A percentile compares a stretch with the other conserved stretches of the same genome.
These are phyloP conservation scores for Sporothrix schenckii DNA, from an alignment of 2,329 filamentous ascomycete species.

Conservation along the genomic window DNA sequence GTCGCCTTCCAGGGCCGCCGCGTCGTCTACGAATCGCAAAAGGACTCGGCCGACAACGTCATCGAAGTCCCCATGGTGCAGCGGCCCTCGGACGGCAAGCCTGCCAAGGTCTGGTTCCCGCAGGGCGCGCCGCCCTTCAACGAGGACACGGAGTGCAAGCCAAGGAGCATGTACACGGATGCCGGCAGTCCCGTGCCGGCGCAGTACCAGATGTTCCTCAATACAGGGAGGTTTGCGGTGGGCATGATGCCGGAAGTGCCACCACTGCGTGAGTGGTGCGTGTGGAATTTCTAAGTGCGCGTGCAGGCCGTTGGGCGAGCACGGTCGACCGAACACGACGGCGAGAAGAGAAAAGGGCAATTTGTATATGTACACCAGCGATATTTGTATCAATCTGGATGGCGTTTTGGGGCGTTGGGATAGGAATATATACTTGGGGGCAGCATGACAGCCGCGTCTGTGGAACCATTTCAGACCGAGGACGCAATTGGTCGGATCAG, in stretches of 20 bases:
- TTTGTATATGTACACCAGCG: neutral
- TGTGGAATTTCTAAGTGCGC: constrained; percentile 65
- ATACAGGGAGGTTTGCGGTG: constrained; percentile 68
- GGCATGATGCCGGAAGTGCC: constrained; percentile 76
- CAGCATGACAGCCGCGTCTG: neutral
- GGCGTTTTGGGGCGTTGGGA: neutral
- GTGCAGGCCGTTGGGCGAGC: no score
- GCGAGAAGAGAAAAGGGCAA: neutral
- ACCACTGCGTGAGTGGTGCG: constrained; percentile 74
- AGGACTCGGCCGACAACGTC: constrained; percentile 39
- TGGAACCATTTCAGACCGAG: neutral
- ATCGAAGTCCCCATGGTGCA: constrained; percentile 39
- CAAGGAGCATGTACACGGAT: constrained; percentile 54
- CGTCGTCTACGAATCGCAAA: constrained; percentile 44
- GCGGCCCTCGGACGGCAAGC: constrained; percentile 36
- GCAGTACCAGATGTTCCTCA: constrained; percentile 66
- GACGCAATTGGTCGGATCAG: no score
- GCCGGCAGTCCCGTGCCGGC: constrained; percentile 45
- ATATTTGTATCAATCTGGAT: neutral
- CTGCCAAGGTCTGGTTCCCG: constrained; percentile 71
- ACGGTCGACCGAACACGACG: neutral
- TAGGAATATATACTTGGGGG: neutral
- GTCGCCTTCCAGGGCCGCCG: constrained; percentile 42
- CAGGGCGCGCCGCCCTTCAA: constrained; percentile 67
- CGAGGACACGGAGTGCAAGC: constrained; percentile 61